Percentiles rank a stretch among this genome's conserved stretches.
phyloP scores from a whole-genome alignment of 805 yeast genomes.

The Saccharomycopsis oosterbeekiorum region DNA sequence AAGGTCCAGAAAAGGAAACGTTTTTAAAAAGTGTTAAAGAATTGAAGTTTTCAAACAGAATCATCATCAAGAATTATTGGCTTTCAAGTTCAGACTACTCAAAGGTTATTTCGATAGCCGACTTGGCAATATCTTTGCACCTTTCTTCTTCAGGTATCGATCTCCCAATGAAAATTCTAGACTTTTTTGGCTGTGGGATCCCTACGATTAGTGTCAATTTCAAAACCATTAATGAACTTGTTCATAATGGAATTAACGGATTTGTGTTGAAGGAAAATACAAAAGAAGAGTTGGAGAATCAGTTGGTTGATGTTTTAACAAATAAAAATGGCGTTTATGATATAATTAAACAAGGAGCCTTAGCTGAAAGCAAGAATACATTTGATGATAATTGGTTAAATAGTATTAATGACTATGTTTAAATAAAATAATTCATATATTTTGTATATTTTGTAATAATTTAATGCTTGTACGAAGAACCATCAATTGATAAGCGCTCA shows the following conservation, averaged over 20 bases:
- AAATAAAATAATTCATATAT: not conserved
- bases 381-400: conserved; percentile 72
- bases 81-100: conserved; percentile 74
- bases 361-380: conserved; percentile 51
- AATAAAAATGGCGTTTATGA: conserved; percentile 25
- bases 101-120: conserved; percentile 60
- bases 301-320: conserved; percentile 29
- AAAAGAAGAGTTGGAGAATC: conserved; percentile 36
- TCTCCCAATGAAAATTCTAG: conserved; percentile 94
- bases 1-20: conserved; percentile 68
- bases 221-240: conserved; percentile 71
- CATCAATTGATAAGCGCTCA: not conserved
- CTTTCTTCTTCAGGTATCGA: conserved; percentile 89
- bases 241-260: conserved; percentile 63
- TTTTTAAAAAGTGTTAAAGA: conserved; percentile 40
- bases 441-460: not conserved
- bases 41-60: conserved; percentile 33
- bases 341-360: conserved; percentile 56
- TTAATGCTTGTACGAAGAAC: not conserved
- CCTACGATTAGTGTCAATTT: conserved; percentile 79
- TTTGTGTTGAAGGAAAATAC: conserved; percentile 33
- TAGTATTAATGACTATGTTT: not conserved
- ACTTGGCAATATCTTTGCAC: conserved; percentile 84
- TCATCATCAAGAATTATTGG: conserved; percentile 65
- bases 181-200: conserved; percentile 90